Evolutionary conservation across 1,139 yeast species (phyloP), one percentile per base, ranked within the genome.

Genomic region (Yamadazyma trypodendri): DNA sequence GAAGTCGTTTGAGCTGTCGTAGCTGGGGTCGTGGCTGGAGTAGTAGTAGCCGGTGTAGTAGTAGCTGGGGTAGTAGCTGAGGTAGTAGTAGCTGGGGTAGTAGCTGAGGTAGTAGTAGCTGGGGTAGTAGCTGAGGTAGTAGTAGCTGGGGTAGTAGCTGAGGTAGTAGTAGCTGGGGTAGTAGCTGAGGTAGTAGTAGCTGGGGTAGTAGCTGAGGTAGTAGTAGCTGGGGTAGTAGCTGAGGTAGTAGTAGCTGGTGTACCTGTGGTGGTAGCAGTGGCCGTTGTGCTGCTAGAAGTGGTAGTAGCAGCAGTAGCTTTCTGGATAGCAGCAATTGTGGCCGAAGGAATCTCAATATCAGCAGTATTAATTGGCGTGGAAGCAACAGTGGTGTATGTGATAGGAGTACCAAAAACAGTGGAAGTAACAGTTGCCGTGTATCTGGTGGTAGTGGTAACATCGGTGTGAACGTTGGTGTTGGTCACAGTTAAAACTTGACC

Each of bases 381-480:
- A 12, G 66, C 68, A 35, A 66, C 68, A 10, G 73, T 67, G 17
- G 69, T 60, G 48, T 49, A 68, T 22, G 71, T 65, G 31, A 55
- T 48, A n/a, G 67, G 65, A 16, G 60, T 53, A 20, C 75, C 75
- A 42, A 63, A 62, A 14, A 70, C 63, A 11, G 75, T 68, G 3
- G 67, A 60, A 6, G 75, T 70, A 31, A 65, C 70, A 6, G 77
- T 71, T 11, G 75, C 74, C 27, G 76, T 71, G 50, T 69, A 71
- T 32, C 60, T 56, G 18, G 76, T 71, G 32, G 62, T 59, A 13
- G 76, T 71, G 25, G 59, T 51, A 15, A 70, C 64, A 18, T 60
- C 55, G 30, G 73, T 62, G 34, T 58, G 55, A 22, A 63, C 54
- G 14, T 53, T 40, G 28, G 52, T 42, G 40, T 65, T 58, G 15